phyloP scores from a whole-genome alignment of 306 rosid species.

The Castanea sativa region DNA sequence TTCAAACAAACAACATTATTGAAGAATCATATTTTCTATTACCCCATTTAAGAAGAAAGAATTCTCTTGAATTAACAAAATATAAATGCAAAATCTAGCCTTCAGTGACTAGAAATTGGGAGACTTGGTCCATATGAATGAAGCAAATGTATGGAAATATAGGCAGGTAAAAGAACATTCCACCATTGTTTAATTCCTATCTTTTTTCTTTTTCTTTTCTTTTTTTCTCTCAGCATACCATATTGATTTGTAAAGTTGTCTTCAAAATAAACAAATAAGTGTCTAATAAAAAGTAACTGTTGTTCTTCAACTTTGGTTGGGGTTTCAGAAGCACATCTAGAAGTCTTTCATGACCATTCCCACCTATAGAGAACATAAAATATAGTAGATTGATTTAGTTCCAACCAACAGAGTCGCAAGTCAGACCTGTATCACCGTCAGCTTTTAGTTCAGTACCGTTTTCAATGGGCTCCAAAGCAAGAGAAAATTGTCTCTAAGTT shows the following conservation, averaged over 20 bases:
- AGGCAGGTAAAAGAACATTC: neutral
- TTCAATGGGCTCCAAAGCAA: constrained; percentile 60
- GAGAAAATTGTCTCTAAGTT: constrained; percentile 71
- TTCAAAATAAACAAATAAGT: neutral
- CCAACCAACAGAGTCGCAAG: constrained; percentile 11
- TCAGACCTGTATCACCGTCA: constrained; percentile 54
- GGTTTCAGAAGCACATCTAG: neutral
- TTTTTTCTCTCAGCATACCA: neutral
- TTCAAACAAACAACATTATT: neutral
- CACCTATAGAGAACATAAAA: neutral
- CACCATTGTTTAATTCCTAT: neutral
- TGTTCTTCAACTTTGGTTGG: neutral
- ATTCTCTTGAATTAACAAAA: neutral
- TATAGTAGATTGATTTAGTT: neutral
- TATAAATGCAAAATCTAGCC: neutral
- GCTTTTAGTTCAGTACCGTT: constrained; percentile 37
- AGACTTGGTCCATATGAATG: neutral
- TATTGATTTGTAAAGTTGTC: neutral
- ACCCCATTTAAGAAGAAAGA: neutral
- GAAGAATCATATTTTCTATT: neutral
- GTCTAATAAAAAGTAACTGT: neutral
- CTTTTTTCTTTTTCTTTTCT: neutral
- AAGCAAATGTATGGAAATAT: neutral
- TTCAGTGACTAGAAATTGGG: neutral
- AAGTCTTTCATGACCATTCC: neutral